Percentiles rank a stretch among this genome's conserved stretches.
Conservation (phyloP, 176 grass and related monocot genomes). For the Phoenix dactylifera region DNA sequence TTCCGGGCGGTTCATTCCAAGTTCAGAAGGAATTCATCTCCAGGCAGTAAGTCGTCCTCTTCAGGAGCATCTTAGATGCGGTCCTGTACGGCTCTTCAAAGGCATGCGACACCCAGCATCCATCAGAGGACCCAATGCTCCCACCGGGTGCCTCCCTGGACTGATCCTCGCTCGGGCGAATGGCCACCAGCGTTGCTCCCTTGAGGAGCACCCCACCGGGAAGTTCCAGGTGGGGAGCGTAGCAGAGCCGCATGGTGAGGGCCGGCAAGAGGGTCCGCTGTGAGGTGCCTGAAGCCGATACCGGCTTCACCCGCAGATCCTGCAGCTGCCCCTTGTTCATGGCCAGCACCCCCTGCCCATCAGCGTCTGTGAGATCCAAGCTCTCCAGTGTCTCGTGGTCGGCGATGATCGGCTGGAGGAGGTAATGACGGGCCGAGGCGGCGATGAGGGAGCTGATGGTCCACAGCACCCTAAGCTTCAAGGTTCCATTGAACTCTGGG, state of each 20-base stretch:
- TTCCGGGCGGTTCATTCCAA: neutral
- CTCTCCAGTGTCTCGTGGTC: slow-evolving; percentile 1
- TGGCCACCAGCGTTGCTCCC: neutral
- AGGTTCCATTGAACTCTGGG: slow-evolving; percentile 3
- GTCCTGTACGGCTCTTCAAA: slow-evolving; percentile 7
- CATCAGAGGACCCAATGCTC: neutral
- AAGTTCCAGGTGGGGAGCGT: neutral
- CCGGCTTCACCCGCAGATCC: neutral
- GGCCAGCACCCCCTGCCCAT: neutral
- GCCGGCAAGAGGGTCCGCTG: neutral
- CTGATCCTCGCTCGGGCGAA: neutral
- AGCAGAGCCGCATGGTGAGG: neutral
- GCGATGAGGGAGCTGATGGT: slow-evolving; percentile 5
- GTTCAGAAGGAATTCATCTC: slow-evolving; percentile 11
- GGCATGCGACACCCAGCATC: neutral
- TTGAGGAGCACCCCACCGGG: neutral
- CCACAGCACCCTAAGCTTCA: slow-evolving; percentile 3
- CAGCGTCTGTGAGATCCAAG: neutral
- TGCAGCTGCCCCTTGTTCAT: slow-evolving; percentile 6
- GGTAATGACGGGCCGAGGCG: slow-evolving; percentile 1
- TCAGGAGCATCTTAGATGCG: neutral
- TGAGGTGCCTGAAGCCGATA: neutral
- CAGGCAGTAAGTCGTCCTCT: neutral
- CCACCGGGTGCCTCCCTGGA: neutral
- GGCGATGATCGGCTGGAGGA: neutral